Conservation (phyloP, 129 eudicot genomes). For the Centrapalus pauciflorus region DNA sequence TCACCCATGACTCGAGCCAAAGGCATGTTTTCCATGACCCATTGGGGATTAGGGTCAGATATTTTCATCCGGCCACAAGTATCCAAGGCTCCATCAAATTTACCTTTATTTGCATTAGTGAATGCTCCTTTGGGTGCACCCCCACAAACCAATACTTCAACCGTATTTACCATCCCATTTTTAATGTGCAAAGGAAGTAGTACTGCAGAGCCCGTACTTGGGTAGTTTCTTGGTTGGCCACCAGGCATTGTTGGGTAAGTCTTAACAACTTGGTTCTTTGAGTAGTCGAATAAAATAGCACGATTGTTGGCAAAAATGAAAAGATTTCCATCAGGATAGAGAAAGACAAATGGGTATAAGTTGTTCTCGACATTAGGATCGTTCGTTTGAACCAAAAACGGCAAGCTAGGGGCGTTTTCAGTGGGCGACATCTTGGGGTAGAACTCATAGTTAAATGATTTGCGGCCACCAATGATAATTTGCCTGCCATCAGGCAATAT, state of each 20-base stretch:
- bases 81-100: conserved; percentile 38
- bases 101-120: conserved; percentile 27
- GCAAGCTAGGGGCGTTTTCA: background rate
- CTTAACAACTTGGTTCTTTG: conserved; percentile 33
- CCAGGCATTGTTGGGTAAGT: conserved; percentile 64
- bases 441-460: conserved; percentile 6
- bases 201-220: conserved; percentile 81
- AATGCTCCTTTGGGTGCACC: conserved; percentile 59
- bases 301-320: conserved; percentile 70
- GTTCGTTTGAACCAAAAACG: conserved; percentile 35
- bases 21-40: conserved; percentile 70
- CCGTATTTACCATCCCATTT: conserved; percentile 16
- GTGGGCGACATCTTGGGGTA: conserved; percentile 10
- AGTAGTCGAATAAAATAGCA: conserved; percentile 54
- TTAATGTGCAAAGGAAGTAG: conserved; percentile 48
- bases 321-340: conserved; percentile 60
- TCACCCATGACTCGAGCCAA: conserved; percentile 60
- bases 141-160: conserved; percentile 65
- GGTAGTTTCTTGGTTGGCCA: conserved; percentile 72
- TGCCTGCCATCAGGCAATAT: conserved; percentile 3
- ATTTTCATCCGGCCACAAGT: conserved; percentile 47
- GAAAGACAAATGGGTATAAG: conserved; percentile 68
- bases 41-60: conserved; percentile 41
- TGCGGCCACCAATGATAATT: conserved; percentile 17
- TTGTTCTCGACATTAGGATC: conserved; percentile 55